Conservation (phyloP, 352 stramenopile genomes). For the Phytopythium litorale region DNA sequence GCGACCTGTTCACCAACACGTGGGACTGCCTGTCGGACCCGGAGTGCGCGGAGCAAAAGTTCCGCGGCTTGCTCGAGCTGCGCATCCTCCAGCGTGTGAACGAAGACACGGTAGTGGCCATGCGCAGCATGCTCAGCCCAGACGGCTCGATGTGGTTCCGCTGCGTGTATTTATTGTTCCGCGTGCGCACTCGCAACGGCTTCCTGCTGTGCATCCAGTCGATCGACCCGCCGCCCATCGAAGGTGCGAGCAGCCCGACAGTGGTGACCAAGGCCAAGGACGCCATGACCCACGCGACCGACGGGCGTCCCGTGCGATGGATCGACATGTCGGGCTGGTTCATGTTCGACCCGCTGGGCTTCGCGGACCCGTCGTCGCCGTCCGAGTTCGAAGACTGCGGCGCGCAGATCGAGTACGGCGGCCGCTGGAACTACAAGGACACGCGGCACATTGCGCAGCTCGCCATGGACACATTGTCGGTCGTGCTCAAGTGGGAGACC, state of each 20-base stretch:
- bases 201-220: slow-evolving; percentile 67
- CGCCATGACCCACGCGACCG: slow-evolving; percentile 7
- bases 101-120: slow-evolving; percentile 63
- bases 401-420: slow-evolving; percentile 63
- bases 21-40: slow-evolving; percentile 75
- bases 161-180: slow-evolving; percentile 69
- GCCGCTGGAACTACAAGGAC: slow-evolving; percentile 59
- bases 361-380: slow-evolving; percentile 15
- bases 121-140: slow-evolving; percentile 44
- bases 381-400: slow-evolving; percentile 30
- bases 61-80: slow-evolving; percentile 56
- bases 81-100: slow-evolving; percentile 64
- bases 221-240: slow-evolving; percentile 31
- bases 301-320: slow-evolving; percentile 54
- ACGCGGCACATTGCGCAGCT: slow-evolving; percentile 36
- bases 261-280: slow-evolving; percentile 12
- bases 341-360: slow-evolving; percentile 47
- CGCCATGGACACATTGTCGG: slow-evolving; percentile 64
- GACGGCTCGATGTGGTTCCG: slow-evolving; percentile 49
- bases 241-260: not conserved
- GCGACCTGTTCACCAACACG: slow-evolving; percentile 49
- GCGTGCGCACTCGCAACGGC: slow-evolving; percentile 54
- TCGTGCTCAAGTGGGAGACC: slow-evolving; percentile 58
- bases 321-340: slow-evolving; percentile 71
- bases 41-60: slow-evolving; percentile 48